Percentiles rank a stretch among this genome's conserved stretches.
Evolutionary conservation across 1,284 basidiomycete genomes (phyloP).

Genomic region (Austroboletus niveus): DNA sequence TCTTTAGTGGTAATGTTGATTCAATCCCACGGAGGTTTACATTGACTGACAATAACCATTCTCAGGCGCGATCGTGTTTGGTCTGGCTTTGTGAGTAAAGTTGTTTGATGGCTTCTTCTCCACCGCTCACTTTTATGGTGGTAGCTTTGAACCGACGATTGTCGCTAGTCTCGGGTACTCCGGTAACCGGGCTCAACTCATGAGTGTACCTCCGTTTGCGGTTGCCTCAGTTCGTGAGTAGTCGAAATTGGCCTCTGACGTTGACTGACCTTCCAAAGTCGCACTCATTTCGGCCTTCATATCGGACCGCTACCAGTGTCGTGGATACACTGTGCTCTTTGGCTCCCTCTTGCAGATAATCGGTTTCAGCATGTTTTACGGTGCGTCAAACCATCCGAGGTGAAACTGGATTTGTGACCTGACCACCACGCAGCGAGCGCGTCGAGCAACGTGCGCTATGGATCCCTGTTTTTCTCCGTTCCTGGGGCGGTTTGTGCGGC

Average conservation of each 20-base stretch:
- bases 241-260: neutral
- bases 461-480: constrained; percentile 49
- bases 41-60: constrained; percentile 10
- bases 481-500: constrained; percentile 43
- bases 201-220: constrained; percentile 49
- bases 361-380: constrained; percentile 49
- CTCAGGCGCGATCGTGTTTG: constrained; percentile 40
- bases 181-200: constrained; percentile 45
- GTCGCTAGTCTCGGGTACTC: constrained; percentile 45
- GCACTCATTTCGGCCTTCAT: constrained; percentile 39
- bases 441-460: constrained; percentile 43
- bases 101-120: neutral
- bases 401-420: neutral
- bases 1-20: constrained; percentile 26
- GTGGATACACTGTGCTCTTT: constrained; percentile 40
- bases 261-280: constrained; percentile 26
- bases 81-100: constrained; percentile 33
- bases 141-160: constrained; percentile 54
- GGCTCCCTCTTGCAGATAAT: constrained; percentile 37
- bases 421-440: constrained; percentile 14
- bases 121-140: constrained; percentile 1
- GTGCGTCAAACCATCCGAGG: constrained; percentile 24
- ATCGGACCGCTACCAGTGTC: constrained; percentile 44
- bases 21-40: neutral
- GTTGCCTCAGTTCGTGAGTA: constrained; percentile 41